Evolutionary conservation across 108 stramenopile species (phyloP), one percentile per base, ranked within the genome.

Genomic region (Epithemia pelagica): DNA sequence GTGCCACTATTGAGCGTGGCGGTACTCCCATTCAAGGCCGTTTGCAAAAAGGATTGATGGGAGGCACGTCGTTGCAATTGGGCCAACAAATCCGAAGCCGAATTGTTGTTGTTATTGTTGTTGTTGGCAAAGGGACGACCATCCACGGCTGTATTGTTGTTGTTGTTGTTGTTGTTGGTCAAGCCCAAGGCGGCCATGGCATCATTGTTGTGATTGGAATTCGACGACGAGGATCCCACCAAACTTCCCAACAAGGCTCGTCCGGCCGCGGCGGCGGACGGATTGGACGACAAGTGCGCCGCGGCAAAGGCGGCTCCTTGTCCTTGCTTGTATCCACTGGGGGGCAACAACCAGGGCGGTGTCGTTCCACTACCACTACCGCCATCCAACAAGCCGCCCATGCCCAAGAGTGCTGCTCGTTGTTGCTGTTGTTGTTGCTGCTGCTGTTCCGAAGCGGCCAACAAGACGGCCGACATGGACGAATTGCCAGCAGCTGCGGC

Each of bases 211-310:
- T 5, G 10, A 15, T 46, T 46, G 37, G 37, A 46, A 5, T 15
- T 15, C 15, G 37, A 46, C n/a, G n/a, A n/a, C 10, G 37, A 46
- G 15, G 10, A 5, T 10, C 60, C 30, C 5, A 18, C 37, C 21
- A 80, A 54, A 26, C 78, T 80, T 28, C 72, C 75, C 19, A 90
- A 74, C 19, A 89, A 54, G 21, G 88, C 88, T 19, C 87, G 77
- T 54, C 87, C 89, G 10, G 87, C 87, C 5, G 87, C 85, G 15
- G 85, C 85, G 21, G 82, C 71, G 28, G 62, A 72, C 32, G 74
- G 86, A 66, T 61, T 28, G n/a, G 70, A 65, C 8, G 73, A 72
- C 29, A 79, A 54, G 54, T 72, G 63, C 19, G 78, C 66, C 3
- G 75, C 78, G 5, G 79, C 86, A 59, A 72, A 66, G 24, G 73